phyloP scores from a whole-genome alignment of 495 filamentous ascomycete genomes.

The Margaritispora aquatica region DNA sequence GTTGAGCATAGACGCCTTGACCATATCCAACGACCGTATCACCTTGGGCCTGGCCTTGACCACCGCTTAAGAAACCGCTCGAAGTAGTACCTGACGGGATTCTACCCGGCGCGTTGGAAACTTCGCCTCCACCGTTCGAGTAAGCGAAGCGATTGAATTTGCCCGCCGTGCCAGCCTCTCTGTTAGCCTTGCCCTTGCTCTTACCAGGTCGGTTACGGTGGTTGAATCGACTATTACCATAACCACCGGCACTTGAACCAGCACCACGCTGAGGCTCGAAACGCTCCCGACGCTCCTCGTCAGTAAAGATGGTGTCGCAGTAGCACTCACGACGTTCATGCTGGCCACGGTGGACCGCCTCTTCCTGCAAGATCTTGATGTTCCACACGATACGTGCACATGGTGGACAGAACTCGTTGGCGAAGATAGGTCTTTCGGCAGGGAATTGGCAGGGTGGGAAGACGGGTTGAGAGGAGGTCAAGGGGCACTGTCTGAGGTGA shows the following conservation, averaged over 20 bases:
- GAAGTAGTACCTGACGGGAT: background rate
- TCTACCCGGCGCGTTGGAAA: background rate
- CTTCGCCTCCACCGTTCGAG: background rate
- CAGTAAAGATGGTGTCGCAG: constrained; percentile 18
- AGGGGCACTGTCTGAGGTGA: constrained; percentile 15
- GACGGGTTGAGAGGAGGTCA: constrained; percentile 3
- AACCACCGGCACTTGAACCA: too few species aligned
- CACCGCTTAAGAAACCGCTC: background rate
- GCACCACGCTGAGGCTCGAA: background rate
- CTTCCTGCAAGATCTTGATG: constrained; percentile 12
- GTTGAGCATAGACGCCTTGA: too few species aligned
- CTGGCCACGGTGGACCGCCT: constrained; percentile 14
- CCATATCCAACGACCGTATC: too few species aligned
- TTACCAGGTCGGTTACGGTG: background rate
- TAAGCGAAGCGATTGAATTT: background rate
- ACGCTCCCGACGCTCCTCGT: constrained; percentile 9
- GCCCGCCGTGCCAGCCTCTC: background rate
- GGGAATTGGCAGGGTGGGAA: constrained; percentile 19
- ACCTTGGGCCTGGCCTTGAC: too few species aligned
- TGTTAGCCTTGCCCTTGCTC: background rate
- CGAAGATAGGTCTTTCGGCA: constrained; percentile 14
- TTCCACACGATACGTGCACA: constrained; percentile 24
- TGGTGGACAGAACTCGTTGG: constrained; percentile 14
- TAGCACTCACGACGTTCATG: constrained; percentile 14
- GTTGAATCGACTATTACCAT: too few species aligned